Evolutionary conservation across 495 filamentous ascomycete species (phyloP), one percentile per base, ranked within the genome.

Genomic region (Platismatia glauca): DNA sequence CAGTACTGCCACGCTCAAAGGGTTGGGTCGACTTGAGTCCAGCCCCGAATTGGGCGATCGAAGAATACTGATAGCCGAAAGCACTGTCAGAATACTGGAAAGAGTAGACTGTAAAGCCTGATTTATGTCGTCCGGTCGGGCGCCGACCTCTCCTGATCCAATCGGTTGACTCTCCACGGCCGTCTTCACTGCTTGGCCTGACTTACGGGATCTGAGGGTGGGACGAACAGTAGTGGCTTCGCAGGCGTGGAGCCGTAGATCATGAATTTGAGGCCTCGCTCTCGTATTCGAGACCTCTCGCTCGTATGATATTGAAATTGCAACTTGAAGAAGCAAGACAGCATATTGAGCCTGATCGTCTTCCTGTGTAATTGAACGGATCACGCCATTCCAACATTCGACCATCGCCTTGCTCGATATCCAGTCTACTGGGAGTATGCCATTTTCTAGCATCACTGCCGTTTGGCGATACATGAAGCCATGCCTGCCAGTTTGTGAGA

Each of bases 391-490:
- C 71, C 80, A 74, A 58, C 72, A 78, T 46, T 57, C 66, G 33
- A 76, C 77, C 75, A 77, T 79, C n/a, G 59, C 56, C 31, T 67
- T 71, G 3, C 76, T 79, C 27, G 75, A 76, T 69, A 81, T 78
- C 79, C 78, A 81, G 52, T 80, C 75, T 1, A 77, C 65, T n/a
- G 78, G 75, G 13, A 81, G 27, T 15, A 69, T 64, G 18, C 74
- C 67, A 38, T 72, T 73, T 13, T 61, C 46, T 44, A 81, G 71
- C 60, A 81, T 71, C 50, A 70, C 72, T 22, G 75, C 66, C 44
- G 78, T 57, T 52, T 81, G 35, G 71, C 65, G 61, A 75, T 80
- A 33, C 72, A 69, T 58, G 68, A 79, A 43, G 69, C 71, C 41
- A 65, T 74, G 52, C 38, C 70, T 63, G 38, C 66, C 59, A 18